These are phyloP conservation scores for Trichoderma sp. DNA, from an alignment of 2,329 filamentous ascomycete genomes.

Conservation along the genomic window DNA sequence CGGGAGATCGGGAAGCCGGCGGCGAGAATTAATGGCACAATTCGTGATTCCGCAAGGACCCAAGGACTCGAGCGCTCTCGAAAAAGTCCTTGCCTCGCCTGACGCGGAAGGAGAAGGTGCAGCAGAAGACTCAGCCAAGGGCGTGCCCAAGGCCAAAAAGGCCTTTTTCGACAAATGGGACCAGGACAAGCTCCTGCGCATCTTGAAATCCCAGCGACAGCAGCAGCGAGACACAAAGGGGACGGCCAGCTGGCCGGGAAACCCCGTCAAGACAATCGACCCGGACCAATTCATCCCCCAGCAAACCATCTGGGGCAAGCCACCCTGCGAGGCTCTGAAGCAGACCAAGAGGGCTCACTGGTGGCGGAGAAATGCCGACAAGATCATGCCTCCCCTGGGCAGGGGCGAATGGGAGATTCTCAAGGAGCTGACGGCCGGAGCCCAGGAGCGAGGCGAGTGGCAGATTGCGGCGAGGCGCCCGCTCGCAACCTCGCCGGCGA, in stretches of 20 bases:
- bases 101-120: background rate
- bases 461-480: slow-evolving; percentile 41
- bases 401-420: slow-evolving; percentile 59
- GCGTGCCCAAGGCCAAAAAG: slow-evolving; percentile 30
- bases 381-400: slow-evolving; percentile 58
- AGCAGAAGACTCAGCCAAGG: background rate
- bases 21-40: slow-evolving; percentile 50
- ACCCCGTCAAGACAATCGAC: slow-evolving; percentile 37
- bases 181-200: slow-evolving; percentile 45
- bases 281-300: slow-evolving; percentile 45
- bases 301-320: slow-evolving; percentile 54
- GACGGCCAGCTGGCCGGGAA: slow-evolving; percentile 35
- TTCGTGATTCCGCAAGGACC: slow-evolving; percentile 46
- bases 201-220: slow-evolving; percentile 48
- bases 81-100: slow-evolving; percentile 35
- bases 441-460: slow-evolving; percentile 43
- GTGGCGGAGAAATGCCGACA: slow-evolving; percentile 51
- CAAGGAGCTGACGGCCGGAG: slow-evolving; percentile 49
- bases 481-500: slow-evolving; percentile 29
- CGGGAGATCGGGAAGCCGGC: slow-evolving; percentile 55
- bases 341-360: slow-evolving; percentile 50
- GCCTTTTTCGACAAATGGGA: slow-evolving; percentile 55
- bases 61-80: slow-evolving; percentile 46
- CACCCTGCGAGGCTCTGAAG: slow-evolving; percentile 43
- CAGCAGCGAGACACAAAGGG: slow-evolving; percentile 37